Percentiles rank a stretch among this genome's conserved stretches.
phyloP scores from a whole-genome alignment of 257 asterid genomes.

The Cruciata laevipes region DNA sequence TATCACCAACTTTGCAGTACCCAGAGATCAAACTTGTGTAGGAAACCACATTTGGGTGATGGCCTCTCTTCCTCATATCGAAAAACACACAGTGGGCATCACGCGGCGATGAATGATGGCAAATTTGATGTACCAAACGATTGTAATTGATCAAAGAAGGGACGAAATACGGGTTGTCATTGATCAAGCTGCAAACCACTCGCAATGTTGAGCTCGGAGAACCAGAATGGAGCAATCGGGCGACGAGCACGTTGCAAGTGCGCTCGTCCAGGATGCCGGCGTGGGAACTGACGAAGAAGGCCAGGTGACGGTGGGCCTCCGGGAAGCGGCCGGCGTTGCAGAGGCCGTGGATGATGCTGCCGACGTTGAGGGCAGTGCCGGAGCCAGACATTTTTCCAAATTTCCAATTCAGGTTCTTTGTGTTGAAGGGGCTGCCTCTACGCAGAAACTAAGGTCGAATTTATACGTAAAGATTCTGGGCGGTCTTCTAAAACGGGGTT shows the following conservation, averaged over 20 bases:
- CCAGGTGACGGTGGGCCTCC: slow-evolving; percentile 61
- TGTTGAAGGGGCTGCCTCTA: not conserved
- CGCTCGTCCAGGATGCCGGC: slow-evolving; percentile 61
- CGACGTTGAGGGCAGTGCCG: slow-evolving; percentile 56
- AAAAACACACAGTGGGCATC: slow-evolving; percentile 58
- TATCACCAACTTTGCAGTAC: slow-evolving; percentile 47
- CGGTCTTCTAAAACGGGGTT: too few relatives aligned
- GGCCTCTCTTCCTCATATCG: slow-evolving; percentile 59
- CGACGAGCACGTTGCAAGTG: slow-evolving; percentile 73
- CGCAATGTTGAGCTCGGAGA: slow-evolving; percentile 39
- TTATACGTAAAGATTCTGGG: too few relatives aligned
- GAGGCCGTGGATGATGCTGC: slow-evolving; percentile 68
- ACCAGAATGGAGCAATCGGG: slow-evolving; percentile 54
- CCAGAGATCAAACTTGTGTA: slow-evolving; percentile 69
- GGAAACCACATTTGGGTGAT: slow-evolving; percentile 53
- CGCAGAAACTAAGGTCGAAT: too few relatives aligned
- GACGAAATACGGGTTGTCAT: slow-evolving; percentile 59
- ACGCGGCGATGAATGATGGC: slow-evolving; percentile 30
- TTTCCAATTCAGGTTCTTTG: not conserved
- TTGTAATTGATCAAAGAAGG: slow-evolving; percentile 75
- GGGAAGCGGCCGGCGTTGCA: slow-evolving; percentile 52
- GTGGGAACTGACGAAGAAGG: slow-evolving; percentile 26
- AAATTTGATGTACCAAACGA: slow-evolving; percentile 59
- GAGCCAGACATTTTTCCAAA: too few relatives aligned
- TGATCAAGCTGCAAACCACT: slow-evolving; percentile 37